Conservation (phyloP, 2,329 filamentous ascomycete genomes). For the Stemphylium beticola region DNA sequence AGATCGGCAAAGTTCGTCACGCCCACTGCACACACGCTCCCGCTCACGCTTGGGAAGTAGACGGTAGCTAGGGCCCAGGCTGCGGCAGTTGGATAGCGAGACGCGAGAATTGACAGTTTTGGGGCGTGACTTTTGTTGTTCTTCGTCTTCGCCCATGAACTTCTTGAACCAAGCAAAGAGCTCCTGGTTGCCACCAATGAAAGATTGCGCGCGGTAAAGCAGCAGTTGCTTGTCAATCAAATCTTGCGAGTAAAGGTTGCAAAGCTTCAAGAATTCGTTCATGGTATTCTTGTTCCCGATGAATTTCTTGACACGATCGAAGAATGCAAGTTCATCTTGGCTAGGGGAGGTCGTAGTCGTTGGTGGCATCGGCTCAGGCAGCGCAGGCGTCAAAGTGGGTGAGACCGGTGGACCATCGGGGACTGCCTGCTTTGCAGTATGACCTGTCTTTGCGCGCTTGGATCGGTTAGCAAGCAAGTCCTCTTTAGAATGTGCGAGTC, state of each 20-base stretch:
- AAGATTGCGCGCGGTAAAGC: slow-evolving; percentile 80
- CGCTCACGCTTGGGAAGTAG: slow-evolving; percentile 89
- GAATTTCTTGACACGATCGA: slow-evolving; percentile 95
- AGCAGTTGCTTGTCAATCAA: slow-evolving; percentile 86
- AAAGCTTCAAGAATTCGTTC: slow-evolving; percentile 95
- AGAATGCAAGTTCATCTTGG: slow-evolving; percentile 88
- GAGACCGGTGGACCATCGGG: slow-evolving; percentile 70
- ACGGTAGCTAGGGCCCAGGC: slow-evolving; percentile 94
- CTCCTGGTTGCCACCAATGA: slow-evolving; percentile 87
- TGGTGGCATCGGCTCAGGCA: slow-evolving; percentile 86
- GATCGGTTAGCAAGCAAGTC: slow-evolving; percentile 6
- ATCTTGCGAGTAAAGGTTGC: slow-evolving; percentile 92
- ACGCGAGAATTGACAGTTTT: slow-evolving; percentile 83
- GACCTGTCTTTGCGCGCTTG: slow-evolving; percentile 75
- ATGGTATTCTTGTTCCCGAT: slow-evolving; percentile 91
- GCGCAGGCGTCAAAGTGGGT: slow-evolving; percentile 84
- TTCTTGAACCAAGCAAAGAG: slow-evolving; percentile 87
- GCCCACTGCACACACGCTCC: slow-evolving; percentile 88
- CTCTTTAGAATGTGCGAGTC: neutral
- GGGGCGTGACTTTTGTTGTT: slow-evolving; percentile 47
- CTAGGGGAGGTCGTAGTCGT: slow-evolving; percentile 74
- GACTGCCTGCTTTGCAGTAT: slow-evolving; percentile 63
- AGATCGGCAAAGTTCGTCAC: slow-evolving; percentile 90
- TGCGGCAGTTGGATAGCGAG: slow-evolving; percentile 93
- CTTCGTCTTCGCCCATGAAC: slow-evolving; percentile 79